Evolutionary conservation across 2,329 filamentous ascomycete genomes (phyloP).

Genomic region (Stemphylium lycopersici): DNA sequence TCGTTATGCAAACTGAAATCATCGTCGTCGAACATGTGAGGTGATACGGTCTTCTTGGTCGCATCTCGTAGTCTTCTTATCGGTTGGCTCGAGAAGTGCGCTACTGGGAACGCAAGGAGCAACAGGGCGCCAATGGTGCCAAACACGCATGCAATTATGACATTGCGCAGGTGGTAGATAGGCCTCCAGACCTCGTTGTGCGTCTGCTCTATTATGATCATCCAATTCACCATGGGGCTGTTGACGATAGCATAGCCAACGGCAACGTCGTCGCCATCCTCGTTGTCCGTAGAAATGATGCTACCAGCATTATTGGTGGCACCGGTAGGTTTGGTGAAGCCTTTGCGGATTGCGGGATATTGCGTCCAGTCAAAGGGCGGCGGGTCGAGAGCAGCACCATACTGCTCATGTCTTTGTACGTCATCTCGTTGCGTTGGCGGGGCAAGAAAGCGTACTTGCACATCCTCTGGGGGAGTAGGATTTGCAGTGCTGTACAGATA

Average conservation of each 20-base stretch:
- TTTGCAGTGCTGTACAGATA: slow-evolving; percentile 37
- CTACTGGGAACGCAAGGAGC: slow-evolving; percentile 75
- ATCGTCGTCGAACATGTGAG: slow-evolving; percentile 62
- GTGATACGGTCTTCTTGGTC: slow-evolving; percentile 74
- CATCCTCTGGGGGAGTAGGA: slow-evolving; percentile 28
- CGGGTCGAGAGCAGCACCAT: slow-evolving; percentile 30
- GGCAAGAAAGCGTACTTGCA: slow-evolving; percentile 40
- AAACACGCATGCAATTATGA: slow-evolving; percentile 84
- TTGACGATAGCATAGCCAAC: slow-evolving; percentile 79
- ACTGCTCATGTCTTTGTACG: slow-evolving; percentile 34
- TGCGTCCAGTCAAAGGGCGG: slow-evolving; percentile 61
- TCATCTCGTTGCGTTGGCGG: slow-evolving; percentile 38
- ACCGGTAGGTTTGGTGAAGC: slow-evolving; percentile 58
- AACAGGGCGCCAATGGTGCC: slow-evolving; percentile 77
- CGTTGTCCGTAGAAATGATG: slow-evolving; percentile 72
- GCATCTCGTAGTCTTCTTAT: slow-evolving; percentile 78
- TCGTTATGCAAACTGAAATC: slow-evolving; percentile 47
- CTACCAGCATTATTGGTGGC: slow-evolving; percentile 72
- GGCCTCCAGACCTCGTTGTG: slow-evolving; percentile 76
- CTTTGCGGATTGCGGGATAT: slow-evolving; percentile 68
- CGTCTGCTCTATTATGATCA: slow-evolving; percentile 78
- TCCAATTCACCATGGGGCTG: slow-evolving; percentile 77
- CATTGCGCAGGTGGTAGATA: slow-evolving; percentile 75
- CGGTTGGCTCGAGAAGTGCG: slow-evolving; percentile 80
- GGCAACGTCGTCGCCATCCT: slow-evolving; percentile 71